Evolutionary conservation across 129 eudicot species (phyloP), one percentile per base, ranked within the genome.

Genomic region (Tagetes patula): DNA sequence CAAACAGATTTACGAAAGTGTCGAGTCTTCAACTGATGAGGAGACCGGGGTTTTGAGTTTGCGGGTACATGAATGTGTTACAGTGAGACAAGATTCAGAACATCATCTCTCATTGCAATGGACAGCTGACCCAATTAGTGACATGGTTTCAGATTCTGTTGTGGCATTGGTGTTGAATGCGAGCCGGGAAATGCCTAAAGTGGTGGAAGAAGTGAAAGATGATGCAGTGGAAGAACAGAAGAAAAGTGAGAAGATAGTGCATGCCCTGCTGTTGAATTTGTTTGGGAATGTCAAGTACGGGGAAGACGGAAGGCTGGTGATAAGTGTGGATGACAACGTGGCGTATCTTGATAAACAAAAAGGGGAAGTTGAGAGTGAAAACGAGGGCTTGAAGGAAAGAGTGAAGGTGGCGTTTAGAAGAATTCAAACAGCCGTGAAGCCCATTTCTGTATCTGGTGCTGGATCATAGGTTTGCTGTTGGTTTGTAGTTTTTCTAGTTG

Each of bases 101-200:
- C 82, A 88, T 53, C 98, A 94, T 77, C 65, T 94, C 53, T 90
- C 97, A 0, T 54, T 94, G 64, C 97, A 94, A 42, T 94, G 98
- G 98, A 49, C 77, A 0, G 98, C 98, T 0, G 97, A 94, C 67
- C 98, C 98, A 1, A 85, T 94, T 0, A 86, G 96, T 38, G 98
- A 94, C 47, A 94, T 94, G 98, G 98, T 94, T 36, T 88, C 98
- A 6, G 98, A 94, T 67, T 94, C 98, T 4, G 72, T 90, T 36
- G 91, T 94, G 85, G 98, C 98, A n/a, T 55, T 94, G 67, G 93
- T 94, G 72, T 72, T 94, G 66, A 94, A 94, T 61, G 95, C 89
- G 8, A 77, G 96, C 54, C 52, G 96, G 65, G 98, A 94, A 60
- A 84, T 94, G 92, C 93, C 96, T 2, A 88, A 88, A 82, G 87